Percentiles rank a stretch among this genome's conserved stretches.
Evolutionary conservation across 768 basidiomycete genomes (phyloP).

Genomic region (Tulasnella sp.): DNA sequence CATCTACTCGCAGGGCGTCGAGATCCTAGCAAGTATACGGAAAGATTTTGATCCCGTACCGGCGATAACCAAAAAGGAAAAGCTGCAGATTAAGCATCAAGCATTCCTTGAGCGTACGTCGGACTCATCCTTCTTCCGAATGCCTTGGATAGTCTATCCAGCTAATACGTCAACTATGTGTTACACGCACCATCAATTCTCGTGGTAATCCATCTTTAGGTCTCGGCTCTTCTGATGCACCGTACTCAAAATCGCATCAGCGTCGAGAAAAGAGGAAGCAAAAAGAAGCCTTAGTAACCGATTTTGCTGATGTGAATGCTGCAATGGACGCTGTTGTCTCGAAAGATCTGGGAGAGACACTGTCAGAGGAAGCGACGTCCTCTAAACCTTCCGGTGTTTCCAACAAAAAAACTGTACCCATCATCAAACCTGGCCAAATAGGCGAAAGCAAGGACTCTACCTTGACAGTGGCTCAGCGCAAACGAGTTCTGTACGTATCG

Average conservation of each 20-base stretch:
- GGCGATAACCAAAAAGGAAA: constrained; percentile 48
- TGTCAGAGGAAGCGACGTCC: constrained; percentile 2
- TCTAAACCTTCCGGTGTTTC: not conserved
- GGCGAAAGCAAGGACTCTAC: constrained; percentile 50
- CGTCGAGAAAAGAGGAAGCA: constrained; percentile 59
- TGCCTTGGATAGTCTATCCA: not conserved
- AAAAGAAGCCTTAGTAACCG: constrained; percentile 27
- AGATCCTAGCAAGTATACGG: constrained; percentile 32
- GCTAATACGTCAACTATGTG: not conserved
- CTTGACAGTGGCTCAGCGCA: constrained; percentile 50
- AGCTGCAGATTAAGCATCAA: constrained; percentile 50
- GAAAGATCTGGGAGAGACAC: constrained; percentile 5
- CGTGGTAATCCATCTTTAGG: constrained; percentile 26
- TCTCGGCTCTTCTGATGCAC: constrained; percentile 36
- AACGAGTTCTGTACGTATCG: constrained; percentile 47
- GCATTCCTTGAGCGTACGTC: constrained; percentile 45
- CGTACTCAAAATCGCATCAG: constrained; percentile 59
- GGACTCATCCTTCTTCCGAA: not conserved
- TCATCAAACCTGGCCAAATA: constrained; percentile 40
- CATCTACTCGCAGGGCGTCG: constrained; percentile 28
- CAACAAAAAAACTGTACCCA: constrained; percentile 17
- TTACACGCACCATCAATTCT: no score
- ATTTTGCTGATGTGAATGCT: constrained; percentile 28
- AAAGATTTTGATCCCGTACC: constrained; percentile 20
- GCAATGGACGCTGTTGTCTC: not conserved